These are phyloP conservation scores for Lentinula guzmanii DNA, from an alignment of 768 basidiomycete species.

Conservation along the genomic window DNA sequence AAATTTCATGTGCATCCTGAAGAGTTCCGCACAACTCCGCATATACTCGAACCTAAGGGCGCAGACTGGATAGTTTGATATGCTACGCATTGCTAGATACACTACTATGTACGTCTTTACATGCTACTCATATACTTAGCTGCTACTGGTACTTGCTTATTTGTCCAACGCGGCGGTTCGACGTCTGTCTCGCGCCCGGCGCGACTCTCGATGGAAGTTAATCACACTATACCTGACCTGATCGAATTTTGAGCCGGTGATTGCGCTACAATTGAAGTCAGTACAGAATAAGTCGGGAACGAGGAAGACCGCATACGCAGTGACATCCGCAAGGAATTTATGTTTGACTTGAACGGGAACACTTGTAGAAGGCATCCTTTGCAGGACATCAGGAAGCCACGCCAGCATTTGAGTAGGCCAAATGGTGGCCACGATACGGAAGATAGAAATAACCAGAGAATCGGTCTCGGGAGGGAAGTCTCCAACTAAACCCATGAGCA, in stretches of 20 bases:
- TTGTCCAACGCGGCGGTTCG: conserved; percentile 29
- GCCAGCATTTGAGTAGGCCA: conserved; percentile 64
- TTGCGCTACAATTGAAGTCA: conserved; percentile 37
- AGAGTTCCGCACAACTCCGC: background rate
- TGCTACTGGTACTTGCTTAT: background rate
- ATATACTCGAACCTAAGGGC: background rate
- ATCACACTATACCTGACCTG: conserved; percentile 80
- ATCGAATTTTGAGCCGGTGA: conserved; percentile 62
- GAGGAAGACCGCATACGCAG: conserved; percentile 45
- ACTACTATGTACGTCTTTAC: background rate
- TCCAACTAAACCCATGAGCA: conserved; percentile 75
- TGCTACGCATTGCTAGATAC: background rate
- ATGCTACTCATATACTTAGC: background rate
- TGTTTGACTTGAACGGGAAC: conserved; percentile 62
- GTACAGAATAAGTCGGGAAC: background rate
- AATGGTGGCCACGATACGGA: conserved; percentile 59
- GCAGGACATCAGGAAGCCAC: conserved; percentile 71
- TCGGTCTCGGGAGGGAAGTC: conserved; percentile 87
- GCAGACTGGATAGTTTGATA: background rate
- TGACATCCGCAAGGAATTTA: conserved; percentile 69
- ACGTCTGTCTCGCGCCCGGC: conserved; percentile 67
- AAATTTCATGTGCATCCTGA: background rate
- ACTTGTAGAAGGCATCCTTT: conserved; percentile 56
- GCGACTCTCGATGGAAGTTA: conserved; percentile 62
- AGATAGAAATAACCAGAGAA: conserved; percentile 67